Conservation (phyloP, 495 filamentous ascomycete genomes). For the Annulohypoxylon maeteangense region DNA sequence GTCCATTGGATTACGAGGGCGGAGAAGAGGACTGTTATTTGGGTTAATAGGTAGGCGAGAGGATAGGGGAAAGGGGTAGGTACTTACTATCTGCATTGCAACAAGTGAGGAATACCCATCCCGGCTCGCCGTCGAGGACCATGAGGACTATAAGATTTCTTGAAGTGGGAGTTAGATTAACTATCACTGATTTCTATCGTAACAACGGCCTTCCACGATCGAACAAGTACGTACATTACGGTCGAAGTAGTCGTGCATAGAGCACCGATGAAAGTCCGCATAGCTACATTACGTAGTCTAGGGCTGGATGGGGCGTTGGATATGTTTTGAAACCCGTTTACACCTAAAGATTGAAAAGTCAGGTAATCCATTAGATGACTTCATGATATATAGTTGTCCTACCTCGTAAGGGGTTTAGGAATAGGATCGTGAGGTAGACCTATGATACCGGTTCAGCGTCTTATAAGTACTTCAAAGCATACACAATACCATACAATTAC, state of each 20-base stretch:
- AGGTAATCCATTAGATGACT: not conserved
- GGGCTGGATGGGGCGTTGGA: slow-evolving; percentile 47
- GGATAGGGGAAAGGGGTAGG: not conserved
- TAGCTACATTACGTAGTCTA: slow-evolving; percentile 53
- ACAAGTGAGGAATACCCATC: slow-evolving; percentile 67
- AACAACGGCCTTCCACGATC: not conserved
- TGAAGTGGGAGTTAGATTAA: not conserved
- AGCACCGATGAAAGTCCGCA: slow-evolving; percentile 62
- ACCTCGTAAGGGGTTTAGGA: slow-evolving; percentile 61
- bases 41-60: not conserved
- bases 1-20: slow-evolving; percentile 65
- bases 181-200: not conserved
- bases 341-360: slow-evolving; percentile 34
- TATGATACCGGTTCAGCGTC: slow-evolving; percentile 26
- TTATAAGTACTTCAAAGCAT: not conserved
- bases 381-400: slow-evolving; percentile 14
- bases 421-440: slow-evolving; percentile 63
- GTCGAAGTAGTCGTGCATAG: slow-evolving; percentile 59
- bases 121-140: slow-evolving; percentile 62
- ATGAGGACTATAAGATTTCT: slow-evolving; percentile 65
- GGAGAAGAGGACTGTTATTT: slow-evolving; percentile 60
- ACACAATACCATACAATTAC: slow-evolving; percentile 55
- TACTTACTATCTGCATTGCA: slow-evolving; percentile 64
- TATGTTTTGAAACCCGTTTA: slow-evolving; percentile 55
- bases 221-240: slow-evolving; percentile 52